phyloP scores from a whole-genome alignment of 31 red algal species.

The Endocladia muricata region DNA sequence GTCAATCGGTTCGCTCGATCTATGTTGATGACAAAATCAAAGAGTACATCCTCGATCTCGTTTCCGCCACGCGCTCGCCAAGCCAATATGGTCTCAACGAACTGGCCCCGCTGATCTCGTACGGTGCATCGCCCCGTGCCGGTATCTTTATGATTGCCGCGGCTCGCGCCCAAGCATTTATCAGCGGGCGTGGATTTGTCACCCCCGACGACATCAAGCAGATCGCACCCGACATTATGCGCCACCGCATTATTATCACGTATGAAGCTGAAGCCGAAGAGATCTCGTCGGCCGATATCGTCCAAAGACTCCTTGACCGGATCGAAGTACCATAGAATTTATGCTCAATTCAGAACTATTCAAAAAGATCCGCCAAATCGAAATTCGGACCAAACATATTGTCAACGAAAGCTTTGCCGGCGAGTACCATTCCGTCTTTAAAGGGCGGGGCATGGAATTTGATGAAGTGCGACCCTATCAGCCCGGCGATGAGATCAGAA shows the following conservation, averaged over 20 bases:
- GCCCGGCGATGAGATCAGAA: slow-evolving; percentile 17
- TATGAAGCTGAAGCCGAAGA: slow-evolving; percentile 14
- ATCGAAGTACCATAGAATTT: not conserved
- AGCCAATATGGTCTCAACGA: not conserved
- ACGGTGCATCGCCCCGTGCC: slow-evolving; percentile 13
- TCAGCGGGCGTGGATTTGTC: slow-evolving; percentile 12
- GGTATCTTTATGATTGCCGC: not conserved
- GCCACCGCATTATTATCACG: slow-evolving; percentile 10
- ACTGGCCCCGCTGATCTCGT: not conserved
- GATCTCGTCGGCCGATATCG: slow-evolving; percentile 6
- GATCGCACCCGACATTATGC: slow-evolving; percentile 3
- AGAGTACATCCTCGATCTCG: slow-evolving; percentile 18
- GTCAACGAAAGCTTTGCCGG: not conserved
- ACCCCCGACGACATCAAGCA: slow-evolving; percentile 21
- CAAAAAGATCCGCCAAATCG: not conserved
- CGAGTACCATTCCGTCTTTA: slow-evolving; percentile 17
- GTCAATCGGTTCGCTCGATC: not conserved
- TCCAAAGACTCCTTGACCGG: not conserved
- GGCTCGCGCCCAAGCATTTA: slow-evolving; percentile 5
- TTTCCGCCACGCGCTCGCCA: slow-evolving; percentile 2
- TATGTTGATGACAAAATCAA: slow-evolving; percentile 16
- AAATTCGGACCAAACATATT: not conserved
- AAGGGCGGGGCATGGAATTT: slow-evolving; percentile 27
- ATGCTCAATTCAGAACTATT: not conserved
- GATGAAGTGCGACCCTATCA: slow-evolving; percentile 11